Base-by-base conservation (phyloP, 1,284 basidiomycete genomes). In the Blastosporella zonata region DNA sequence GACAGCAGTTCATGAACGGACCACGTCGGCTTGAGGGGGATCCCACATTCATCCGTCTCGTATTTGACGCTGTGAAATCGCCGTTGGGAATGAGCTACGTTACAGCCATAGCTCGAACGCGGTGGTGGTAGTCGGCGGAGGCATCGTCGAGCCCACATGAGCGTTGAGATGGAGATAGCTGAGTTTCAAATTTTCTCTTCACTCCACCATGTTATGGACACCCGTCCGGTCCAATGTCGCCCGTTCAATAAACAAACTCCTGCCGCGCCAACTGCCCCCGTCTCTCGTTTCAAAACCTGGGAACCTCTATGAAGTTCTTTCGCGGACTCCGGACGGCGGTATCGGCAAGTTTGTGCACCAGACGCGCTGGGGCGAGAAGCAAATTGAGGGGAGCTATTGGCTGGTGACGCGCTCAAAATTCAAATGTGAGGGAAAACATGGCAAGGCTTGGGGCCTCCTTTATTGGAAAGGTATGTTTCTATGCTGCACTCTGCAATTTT, bases 391-490 rank as follows among this genome's bases (percentile, higher is more conserved):
- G 23, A 85, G 79, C 49, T 87, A 80, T 60, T 93, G 87, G 86
- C 67, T 79, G 41, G 75, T 93, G 38, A 88, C 86, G 6, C 71
- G 77, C 57, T 77, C 84, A 21, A 69, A 70, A 51, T 76, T 91
- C 57, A 88, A 89, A 65, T 69, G 71, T 34, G 81, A 82, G 56
- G 85, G 87, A n/a, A 72, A 65, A 25, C 82, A 87, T 55, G 90
- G 87, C 2, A 87, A 84, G 61, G 88, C 79, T 9, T 91, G 86
- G 86, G 90, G 90, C 4, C 72, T 74, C 50, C 65, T 90, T 9
- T 74, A 80, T 47, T 92, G 89, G 88, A 80, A 75, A 72, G 87
- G 89, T 90, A 37, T 47, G 84, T 67, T 21, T 20, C n/a, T n/a
- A 15, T 21, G n/a, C 28, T 20, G n/a, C 29, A n/a, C 33, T 22